A percentile compares a stretch with the other conserved stretches of the same genome.
Evolutionary conservation across 805 yeast genomes (phyloP).

Genomic region (Lachancea quebecensis): DNA sequence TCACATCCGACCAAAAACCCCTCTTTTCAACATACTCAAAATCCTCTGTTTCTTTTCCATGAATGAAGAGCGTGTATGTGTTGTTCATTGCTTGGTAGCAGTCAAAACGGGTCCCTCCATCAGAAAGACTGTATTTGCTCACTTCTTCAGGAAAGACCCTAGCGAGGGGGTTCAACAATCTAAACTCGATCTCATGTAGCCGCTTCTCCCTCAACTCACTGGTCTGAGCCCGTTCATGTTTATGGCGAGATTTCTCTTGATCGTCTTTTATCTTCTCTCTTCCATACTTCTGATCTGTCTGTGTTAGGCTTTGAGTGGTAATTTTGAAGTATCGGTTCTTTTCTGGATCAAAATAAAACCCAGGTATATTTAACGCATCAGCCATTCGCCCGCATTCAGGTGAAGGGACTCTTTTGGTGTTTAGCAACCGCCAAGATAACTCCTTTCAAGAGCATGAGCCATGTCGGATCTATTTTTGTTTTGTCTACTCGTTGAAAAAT

Average conservation of each 20-base stretch:
- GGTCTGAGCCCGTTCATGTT: not conserved
- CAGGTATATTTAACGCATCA: constrained; percentile 18
- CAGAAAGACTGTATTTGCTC: too few species aligned
- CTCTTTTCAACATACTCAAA: not conserved
- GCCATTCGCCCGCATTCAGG: not conserved
- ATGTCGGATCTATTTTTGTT: too few species aligned
- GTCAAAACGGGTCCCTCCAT: not conserved
- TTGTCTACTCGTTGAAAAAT: too few species aligned
- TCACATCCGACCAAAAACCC: constrained; percentile 5
- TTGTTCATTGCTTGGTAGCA: not conserved
- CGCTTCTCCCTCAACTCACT: not conserved
- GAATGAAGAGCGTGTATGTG: not conserved
- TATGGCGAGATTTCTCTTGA: not conserved
- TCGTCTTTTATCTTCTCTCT: constrained; percentile 1
- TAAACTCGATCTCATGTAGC: not conserved
- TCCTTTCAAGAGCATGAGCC: too few species aligned
- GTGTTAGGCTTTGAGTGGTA: not conserved
- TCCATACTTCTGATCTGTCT: not conserved
- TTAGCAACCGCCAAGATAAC: not conserved
- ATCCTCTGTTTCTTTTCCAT: not conserved
- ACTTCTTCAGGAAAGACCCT: not conserved
- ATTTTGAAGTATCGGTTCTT: constrained; percentile 21
- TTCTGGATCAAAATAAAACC: constrained; percentile 23
- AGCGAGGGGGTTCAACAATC: not conserved
- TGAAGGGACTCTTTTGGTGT: not conserved